Base-by-base conservation (phyloP, 495 filamentous ascomycete genomes). In the Xylaria acuta region DNA sequence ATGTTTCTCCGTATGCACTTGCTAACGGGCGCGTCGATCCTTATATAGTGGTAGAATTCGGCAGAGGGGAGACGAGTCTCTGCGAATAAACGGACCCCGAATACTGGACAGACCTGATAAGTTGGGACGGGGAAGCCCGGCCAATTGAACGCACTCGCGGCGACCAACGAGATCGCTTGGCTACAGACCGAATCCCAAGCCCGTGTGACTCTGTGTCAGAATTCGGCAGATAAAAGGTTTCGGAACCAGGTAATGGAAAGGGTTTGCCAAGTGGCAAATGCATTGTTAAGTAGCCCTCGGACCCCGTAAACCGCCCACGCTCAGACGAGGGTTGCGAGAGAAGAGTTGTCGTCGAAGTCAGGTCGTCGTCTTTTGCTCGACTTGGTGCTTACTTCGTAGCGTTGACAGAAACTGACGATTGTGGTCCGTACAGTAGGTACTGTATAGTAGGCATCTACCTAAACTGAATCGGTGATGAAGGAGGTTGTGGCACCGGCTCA, bases 141-240 rank as follows among this genome's bases (percentile, higher is more conserved):
- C 49, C 41, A 14, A 30, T 38, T 60, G 20, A 36, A 36, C 45
- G 56, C 67, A 49, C 43, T 9, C n/a, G 43, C 58, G 68, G 58
- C 45, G 68, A 47, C 58, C 58, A 64, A 70, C 58, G 40, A 63
- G 68, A 70, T 63, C n/a, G 25, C 36, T 60, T 54, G 54, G 41
- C 41, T 69, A 36, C 12, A 45, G 62, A n/a, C 58, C 43, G 56
- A 34, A 53, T 64, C 32, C 22, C 18, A 60, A 30, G 27, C 53
- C 67, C 40, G 67, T 60, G 67, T 30, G 40, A 69, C 43, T n/a
- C 40, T 62, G 67, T 62, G 20, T 69, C 54, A 49, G 34, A 60
- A 38, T 27, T 32, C 49, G 34, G 64, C 64, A 22, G 65, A 56
- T 20, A 45, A 32, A 56, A 1, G 49, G 64, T 2, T 49, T 32